phyloP scores from a whole-genome alignment of 202 grass and related monocot species.

The Saccharum hybrid region DNA sequence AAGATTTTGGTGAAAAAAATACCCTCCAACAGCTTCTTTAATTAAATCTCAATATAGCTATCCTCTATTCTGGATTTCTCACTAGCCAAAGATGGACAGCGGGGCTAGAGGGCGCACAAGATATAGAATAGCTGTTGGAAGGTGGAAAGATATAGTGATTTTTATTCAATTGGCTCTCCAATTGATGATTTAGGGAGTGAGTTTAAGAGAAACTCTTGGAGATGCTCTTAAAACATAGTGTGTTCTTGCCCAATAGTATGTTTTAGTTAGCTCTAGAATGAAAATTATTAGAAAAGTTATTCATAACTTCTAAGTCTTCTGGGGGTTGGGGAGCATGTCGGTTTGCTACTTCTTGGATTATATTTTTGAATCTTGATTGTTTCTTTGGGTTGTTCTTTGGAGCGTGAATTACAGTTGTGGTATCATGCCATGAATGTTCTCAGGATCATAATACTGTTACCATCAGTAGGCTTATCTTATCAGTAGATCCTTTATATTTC shows the following conservation, averaged over 20 bases:
- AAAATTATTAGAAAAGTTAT: conserved; percentile 16
- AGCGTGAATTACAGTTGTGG: neutral
- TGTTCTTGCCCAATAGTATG: conserved; percentile 3
- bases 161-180: too few species aligned
- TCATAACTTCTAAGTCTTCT: conserved; percentile 17
- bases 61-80: too few species aligned
- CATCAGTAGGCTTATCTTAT: conserved; percentile 19
- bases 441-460: conserved; percentile 22
- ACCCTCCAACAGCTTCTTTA: too few species aligned
- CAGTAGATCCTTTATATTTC: conserved; percentile 41
- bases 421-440: conserved; percentile 30
- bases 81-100: too few species aligned
- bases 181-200: too few species aligned
- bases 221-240: neutral
- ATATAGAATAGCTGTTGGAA: too few species aligned
- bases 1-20: too few species aligned
- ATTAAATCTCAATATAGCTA: too few species aligned
- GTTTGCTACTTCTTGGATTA: conserved; percentile 24
- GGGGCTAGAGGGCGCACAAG: too few species aligned
- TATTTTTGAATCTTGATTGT: conserved; percentile 7
- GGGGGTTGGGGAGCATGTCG: neutral
- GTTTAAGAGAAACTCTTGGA: too few species aligned
- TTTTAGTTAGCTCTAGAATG: conserved; percentile 18
- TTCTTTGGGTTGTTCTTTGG: conserved; percentile 26
- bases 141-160: too few species aligned